Base-by-base conservation (phyloP, 139 green algal species). In the Klebsormidium nitens region DNA sequence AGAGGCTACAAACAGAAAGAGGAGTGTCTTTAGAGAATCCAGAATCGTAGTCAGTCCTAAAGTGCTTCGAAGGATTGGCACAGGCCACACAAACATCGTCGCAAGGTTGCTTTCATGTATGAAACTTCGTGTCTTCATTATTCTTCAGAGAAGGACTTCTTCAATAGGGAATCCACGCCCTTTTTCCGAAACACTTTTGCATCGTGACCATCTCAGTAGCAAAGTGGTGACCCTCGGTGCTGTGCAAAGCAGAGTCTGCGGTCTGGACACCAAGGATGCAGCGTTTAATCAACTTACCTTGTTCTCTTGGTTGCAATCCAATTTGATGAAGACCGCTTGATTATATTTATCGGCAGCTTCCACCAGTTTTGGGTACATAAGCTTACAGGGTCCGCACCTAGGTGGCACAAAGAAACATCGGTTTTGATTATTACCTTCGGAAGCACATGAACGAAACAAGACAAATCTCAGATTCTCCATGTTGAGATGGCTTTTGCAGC, bases 351-450 rank as follows among this genome's bases (percentile, higher is more conserved):
- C 36, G 1, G 56, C 47, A 17, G 80, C 19, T 34, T 63, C 71
- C 44, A 80, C 57, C 28, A 81, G 38, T 26, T 78, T 73, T 40
- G 73, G 73, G 14, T 58, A 71, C 40, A 80, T 35, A 26, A 77
- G 47, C 52, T 77, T 77, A 59, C 73, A 80, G 26, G 73, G 73
- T 2, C 73, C 73, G 36, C 73, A 80, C 73, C 73, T 75, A 56
- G n/a, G n/a, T n/a, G n/a, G n/a, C n/a, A n/a, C n/a, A n/a, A n/a
- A n/a, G n/a, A n/a, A n/a, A n/a, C n/a, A n/a, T n/a, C n/a, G n/a
- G n/a, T n/a, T n/a, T n/a, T n/a, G n/a, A n/a, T n/a, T n/a, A n/a
- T n/a, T n/a, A n/a, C n/a, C n/a, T n/a, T n/a, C n/a, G n/a, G n/a
- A n/a, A n/a, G n/a, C n/a, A n/a, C n/a, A n/a, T n/a, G n/a, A n/a